Base-by-base conservation (phyloP, 805 yeast species). In the Candida bentonensis region DNA sequence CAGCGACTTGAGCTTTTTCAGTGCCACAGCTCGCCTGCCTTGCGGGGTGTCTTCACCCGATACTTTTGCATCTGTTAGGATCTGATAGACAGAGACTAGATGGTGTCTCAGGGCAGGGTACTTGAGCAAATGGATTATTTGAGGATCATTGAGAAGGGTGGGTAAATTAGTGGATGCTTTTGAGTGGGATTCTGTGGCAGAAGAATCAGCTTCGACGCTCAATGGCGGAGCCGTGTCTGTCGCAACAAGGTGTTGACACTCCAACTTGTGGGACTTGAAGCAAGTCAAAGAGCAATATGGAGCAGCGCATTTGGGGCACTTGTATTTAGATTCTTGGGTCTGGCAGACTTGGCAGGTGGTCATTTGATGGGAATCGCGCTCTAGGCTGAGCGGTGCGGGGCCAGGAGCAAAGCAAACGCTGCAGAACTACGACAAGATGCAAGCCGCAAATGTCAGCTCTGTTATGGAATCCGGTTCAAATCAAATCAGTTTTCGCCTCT, bases 51-150 rank as follows among this genome's bases (percentile, higher is more conserved):
- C 61, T 50, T 77, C 83, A 9, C 69, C 68, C 2, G 79, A 64
- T 1, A 74, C 44, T 1, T 55, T 51, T 1, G 73, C 64, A 47
- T 79, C 76, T 25, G 60, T 58, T 15, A 74, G 55, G 1, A 82
- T 67, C 44, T 67, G 66, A 15, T 69, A 53, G 0, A 84, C 55
- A 0, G 72, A 58, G 21, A 62, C 51, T 3, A 84, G 59, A 55
- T 83, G 87, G 39, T 69, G 62, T 46, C 72, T 76, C 4, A 84
- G 63, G 1, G 79, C 62, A 13, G 76, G 74, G 44, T 70, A 74
- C 25, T 59, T 53, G 17, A 84, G 63, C 49, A 76, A 62, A 3
- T 65, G 56, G 46, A 58, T 57, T 21, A 83, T 64, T 27, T 63
- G 53, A 0, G 63, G 63, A 51, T 78, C 79, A 1, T 58, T 33